Base-by-base conservation (phyloP, 108 stramenopile species). In the Skeletonema costatum region DNA sequence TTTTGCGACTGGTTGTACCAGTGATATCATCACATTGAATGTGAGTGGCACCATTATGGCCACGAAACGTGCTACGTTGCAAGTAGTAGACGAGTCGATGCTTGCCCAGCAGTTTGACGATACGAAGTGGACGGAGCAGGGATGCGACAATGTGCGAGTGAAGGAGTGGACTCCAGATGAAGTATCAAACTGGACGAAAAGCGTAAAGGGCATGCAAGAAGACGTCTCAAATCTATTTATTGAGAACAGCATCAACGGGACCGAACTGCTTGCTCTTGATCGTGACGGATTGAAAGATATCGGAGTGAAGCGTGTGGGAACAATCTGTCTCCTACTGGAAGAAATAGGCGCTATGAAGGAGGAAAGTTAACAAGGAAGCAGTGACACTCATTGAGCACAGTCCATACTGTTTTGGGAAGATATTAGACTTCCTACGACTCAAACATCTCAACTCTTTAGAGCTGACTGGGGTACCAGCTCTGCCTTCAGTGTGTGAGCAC, bases 151-250 rank as follows among this genome's bases (percentile, higher is more conserved):
- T 12, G 0, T n/a, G 21, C 44, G 44, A 13, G 46, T 75, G 32
- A 58, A 66, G 21, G 56, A 75, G 25, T 75, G 74, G 74, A 75
- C 53, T 48, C 29, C 36, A 2, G 65, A 75, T 36, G 74, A 75
- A 32, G 74, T 67, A 1, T 53, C 66, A 11, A 65, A 35, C 7
- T 75, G 74, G 74, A 31, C 66, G 65, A 58, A 66, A 14, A 3
- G 59, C 12, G 3, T 67, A 13, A 32, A 75, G 1, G 74, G 65
- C 5, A 25, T 75, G 42, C 31, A 12, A 12, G 60, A 61, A 31
- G 30, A 31, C n/a, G 60, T 61, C 17, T 12, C 32, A 33, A 61
- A 1, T 10, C 32, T 32, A 0, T 61, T 61, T 19, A 13, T 11
- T 11, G 60, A 42, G 42, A 62, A 61, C 39, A 19, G 39, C 11